A percentile compares a stretch with the other conserved stretches of the same genome.
These are phyloP conservation scores for Lasiosphaeris hirsuta DNA, from an alignment of 495 filamentous ascomycete genomes.

Conservation along the genomic window DNA sequence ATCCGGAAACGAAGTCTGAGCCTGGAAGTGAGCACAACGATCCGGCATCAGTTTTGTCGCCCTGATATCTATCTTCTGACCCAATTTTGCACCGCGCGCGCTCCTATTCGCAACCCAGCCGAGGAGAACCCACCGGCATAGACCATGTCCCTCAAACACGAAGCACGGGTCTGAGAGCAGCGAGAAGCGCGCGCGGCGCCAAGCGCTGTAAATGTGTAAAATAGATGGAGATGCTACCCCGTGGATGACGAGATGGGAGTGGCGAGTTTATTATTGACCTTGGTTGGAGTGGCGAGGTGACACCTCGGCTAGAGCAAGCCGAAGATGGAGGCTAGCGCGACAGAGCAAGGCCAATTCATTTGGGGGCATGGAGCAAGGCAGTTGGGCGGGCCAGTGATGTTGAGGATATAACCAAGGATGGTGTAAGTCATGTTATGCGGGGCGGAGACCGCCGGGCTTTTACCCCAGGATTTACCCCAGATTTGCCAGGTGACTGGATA, in stretches of 20 bases:
- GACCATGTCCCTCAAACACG: no score
- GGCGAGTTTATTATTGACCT: neutral
- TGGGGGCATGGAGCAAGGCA: constrained; percentile 5
- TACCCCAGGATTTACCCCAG: constrained; percentile 30
- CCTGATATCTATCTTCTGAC: no score
- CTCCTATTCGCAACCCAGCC: no score
- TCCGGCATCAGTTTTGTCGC: no score
- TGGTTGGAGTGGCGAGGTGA: neutral
- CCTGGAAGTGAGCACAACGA: no score
- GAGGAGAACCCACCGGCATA: no score
- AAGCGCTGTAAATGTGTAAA: neutral
- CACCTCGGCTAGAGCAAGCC: neutral
- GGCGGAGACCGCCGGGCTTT: constrained; percentile 3
- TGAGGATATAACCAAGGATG: neutral
- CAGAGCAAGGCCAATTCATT: constrained; percentile 8
- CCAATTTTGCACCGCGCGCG: no score
- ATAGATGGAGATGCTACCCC: neutral
- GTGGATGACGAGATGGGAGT: neutral
- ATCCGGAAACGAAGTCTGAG: no score
- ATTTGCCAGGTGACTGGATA: constrained; percentile 25
- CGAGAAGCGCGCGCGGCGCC: neutral
- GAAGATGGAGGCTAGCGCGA: neutral
- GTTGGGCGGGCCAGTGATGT: neutral
- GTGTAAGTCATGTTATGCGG: neutral
- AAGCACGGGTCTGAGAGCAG: no score